Evolutionary conservation across 2,329 filamentous ascomycete genomes (phyloP).

Genomic region (Fusarium sacchari): DNA sequence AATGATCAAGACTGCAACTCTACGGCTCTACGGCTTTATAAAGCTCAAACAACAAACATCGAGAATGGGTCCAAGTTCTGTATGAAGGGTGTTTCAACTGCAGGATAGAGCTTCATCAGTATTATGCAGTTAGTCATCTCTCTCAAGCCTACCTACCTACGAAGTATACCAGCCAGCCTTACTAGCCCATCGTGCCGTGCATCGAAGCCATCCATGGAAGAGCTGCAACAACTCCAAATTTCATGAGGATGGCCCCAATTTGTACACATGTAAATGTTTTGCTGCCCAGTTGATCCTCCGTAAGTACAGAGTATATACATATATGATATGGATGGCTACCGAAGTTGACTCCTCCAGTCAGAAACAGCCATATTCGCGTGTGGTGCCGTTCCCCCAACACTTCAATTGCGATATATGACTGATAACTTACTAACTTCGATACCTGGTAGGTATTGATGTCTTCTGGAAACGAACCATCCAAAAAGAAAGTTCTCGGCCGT

Average conservation of each 20-base stretch:
- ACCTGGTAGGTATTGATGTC: no score
- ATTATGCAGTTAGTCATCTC: slow-evolving; percentile 19
- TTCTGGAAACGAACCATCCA: background rate
- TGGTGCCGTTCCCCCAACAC: background rate
- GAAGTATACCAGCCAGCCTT: slow-evolving; percentile 25
- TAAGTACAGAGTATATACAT: background rate
- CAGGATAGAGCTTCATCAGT: slow-evolving; percentile 12
- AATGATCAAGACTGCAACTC: slow-evolving; percentile 6
- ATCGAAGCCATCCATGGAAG: slow-evolving; percentile 27
- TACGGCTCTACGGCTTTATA: background rate
- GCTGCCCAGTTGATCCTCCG: slow-evolving; percentile 4
- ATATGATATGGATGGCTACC: no score
- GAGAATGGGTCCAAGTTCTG: slow-evolving; percentile 2
- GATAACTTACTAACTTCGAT: background rate
- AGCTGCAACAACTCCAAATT: slow-evolving; percentile 32
- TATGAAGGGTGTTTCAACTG: slow-evolving; percentile 33
- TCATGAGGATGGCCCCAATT: slow-evolving; percentile 26
- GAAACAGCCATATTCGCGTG: background rate
- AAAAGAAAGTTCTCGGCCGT: slow-evolving; percentile 3
- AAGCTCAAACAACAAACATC: slow-evolving; percentile 14
- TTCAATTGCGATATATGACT: background rate
- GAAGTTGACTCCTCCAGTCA: background rate
- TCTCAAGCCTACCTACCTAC: slow-evolving; percentile 24
- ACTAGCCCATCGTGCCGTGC: slow-evolving; percentile 15
- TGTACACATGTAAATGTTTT: background rate